phyloP scores from a whole-genome alignment of 192 early-diverging fungal species.

The Linnemannia schmuckeri region DNA sequence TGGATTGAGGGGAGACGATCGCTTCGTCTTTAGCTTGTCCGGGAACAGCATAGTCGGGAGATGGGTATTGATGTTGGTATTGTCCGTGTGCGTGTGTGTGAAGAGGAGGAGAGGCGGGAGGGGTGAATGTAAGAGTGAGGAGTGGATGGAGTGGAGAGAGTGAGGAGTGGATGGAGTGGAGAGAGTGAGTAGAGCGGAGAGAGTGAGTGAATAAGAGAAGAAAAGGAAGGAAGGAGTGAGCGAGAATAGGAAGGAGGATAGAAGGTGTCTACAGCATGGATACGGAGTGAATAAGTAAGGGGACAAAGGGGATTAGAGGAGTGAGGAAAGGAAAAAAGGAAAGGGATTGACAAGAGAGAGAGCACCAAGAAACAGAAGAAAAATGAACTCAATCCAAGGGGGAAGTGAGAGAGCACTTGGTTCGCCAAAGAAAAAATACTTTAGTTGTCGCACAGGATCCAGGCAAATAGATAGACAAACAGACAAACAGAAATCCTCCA shows the following conservation, averaged over 20 bases:
- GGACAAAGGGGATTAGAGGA: neutral
- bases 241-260: neutral
- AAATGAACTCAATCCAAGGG: neutral
- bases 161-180: neutral
- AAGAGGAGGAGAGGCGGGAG: neutral
- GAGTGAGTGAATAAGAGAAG: neutral
- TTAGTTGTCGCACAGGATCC: neutral
- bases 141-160: neutral
- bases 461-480: neutral
- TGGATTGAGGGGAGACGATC: constrained; percentile 52
- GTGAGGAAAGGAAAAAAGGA: neutral
- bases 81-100: neutral
- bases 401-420: neutral
- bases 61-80: neutral
- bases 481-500: neutral
- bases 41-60: constrained; percentile 32
- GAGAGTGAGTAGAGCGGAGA: neutral
- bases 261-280: too few relatives aligned
- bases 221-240: neutral
- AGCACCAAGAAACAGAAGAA: neutral
- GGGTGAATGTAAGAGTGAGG: neutral
- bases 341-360: neutral
- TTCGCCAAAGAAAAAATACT: neutral
- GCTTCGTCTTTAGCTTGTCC: constrained; percentile 50
- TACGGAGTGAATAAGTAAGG: neutral